Percentiles rank a stretch among this genome's conserved stretches.
Conservation (phyloP, 768 basidiomycete genomes). For the Paxillus rubicundulus region DNA sequence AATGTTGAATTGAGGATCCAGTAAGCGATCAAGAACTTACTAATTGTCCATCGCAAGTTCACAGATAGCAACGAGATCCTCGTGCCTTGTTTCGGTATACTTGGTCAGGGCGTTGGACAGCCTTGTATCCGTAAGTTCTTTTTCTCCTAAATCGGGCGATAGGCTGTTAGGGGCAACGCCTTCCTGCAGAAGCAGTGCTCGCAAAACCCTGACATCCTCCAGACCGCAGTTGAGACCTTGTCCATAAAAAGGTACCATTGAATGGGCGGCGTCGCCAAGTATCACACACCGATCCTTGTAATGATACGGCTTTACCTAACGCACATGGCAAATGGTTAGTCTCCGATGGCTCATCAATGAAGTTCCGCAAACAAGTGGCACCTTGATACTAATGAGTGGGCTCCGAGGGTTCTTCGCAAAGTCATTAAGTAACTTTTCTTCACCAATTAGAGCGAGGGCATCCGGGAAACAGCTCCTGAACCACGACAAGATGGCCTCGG, state of each 20-base stretch:
- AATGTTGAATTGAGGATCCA: slow-evolving; percentile 15
- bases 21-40: slow-evolving; percentile 52
- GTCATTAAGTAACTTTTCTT: slow-evolving; percentile 70
- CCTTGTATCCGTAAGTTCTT: slow-evolving; percentile 47
- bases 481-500: slow-evolving; percentile 62
- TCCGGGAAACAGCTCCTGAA: slow-evolving; percentile 86
- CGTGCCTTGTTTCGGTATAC: slow-evolving; percentile 81
- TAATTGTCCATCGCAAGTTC: slow-evolving; percentile 96
- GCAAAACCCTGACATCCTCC: slow-evolving; percentile 92
- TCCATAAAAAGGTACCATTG: slow-evolving; percentile 98
- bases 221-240: slow-evolving; percentile 98
- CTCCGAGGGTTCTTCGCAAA: slow-evolving; percentile 85
- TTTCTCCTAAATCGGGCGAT: slow-evolving; percentile 28
- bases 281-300: slow-evolving; percentile 85
- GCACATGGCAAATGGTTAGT: slow-evolving; percentile 13
- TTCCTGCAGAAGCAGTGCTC: slow-evolving; percentile 68
- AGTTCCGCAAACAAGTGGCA: slow-evolving; percentile 38
- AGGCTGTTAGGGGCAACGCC: slow-evolving; percentile 50
- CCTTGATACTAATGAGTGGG: slow-evolving; percentile 90
- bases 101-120: slow-evolving; percentile 65
- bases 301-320: slow-evolving; percentile 83
- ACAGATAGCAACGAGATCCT: slow-evolving; percentile 87
- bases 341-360: slow-evolving; percentile 18
- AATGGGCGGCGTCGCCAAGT: slow-evolving; percentile 93
- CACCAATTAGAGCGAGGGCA: slow-evolving; percentile 82